These are phyloP conservation scores for Dioszegia crocea DNA, from an alignment of 768 basidiomycete species.

Conservation along the genomic window DNA sequence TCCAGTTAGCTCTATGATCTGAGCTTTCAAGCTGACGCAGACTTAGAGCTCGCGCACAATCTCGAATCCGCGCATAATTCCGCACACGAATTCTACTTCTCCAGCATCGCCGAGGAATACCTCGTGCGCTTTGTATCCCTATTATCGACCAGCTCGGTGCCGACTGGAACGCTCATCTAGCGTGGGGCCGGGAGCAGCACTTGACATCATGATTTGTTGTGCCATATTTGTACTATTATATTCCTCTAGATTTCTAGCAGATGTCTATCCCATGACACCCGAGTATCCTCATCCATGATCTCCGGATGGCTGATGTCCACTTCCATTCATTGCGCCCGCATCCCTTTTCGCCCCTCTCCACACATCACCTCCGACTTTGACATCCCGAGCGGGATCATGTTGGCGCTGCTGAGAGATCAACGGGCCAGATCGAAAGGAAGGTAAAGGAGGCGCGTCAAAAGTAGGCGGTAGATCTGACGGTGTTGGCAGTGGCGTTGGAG, in stretches of 20 bases:
- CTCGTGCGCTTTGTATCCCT: conserved; percentile 42
- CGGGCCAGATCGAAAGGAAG: neutral
- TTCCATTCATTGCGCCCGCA: neutral
- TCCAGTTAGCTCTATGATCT: conserved; percentile 27
- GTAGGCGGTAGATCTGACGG: neutral
- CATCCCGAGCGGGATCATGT: neutral
- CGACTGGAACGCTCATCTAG: neutral
- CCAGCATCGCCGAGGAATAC: conserved; percentile 72
- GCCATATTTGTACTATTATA: neutral
- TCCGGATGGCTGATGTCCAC: neutral
- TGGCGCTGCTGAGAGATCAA: neutral
- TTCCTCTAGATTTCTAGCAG: too few species aligned
- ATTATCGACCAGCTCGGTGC: neutral
- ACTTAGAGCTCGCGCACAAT: neutral
- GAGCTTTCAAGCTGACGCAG: neutral
- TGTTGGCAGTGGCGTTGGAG: neutral
- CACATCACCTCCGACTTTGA: conserved; percentile 1
- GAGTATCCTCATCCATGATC: neutral
- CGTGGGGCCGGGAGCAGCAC: too few species aligned
- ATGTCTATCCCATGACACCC: too few species aligned
- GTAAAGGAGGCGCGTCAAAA: neutral
- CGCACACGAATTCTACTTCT: conserved; percentile 92
- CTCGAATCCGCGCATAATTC: conserved; percentile 63
- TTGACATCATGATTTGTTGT: neutral
- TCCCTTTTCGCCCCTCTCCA: conserved; percentile 4